Evolutionary conservation across 176 grass and related monocot species (phyloP).

Genomic region (Neostapfia colusana): DNA sequence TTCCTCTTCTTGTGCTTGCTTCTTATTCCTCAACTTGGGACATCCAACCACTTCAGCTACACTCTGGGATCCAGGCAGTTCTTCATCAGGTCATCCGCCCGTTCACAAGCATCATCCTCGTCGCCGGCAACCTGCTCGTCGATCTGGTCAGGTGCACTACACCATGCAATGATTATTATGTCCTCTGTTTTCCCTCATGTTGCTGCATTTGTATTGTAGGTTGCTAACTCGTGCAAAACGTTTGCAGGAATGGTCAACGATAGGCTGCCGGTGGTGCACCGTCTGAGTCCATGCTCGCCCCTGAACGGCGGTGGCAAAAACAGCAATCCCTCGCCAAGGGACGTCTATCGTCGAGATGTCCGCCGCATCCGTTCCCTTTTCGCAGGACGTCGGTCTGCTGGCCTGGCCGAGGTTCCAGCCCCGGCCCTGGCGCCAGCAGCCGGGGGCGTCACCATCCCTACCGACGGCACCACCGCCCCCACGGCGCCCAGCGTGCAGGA

Average conservation of each 20-base stretch:
- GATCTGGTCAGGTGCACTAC: neutral
- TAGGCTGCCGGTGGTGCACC: neutral
- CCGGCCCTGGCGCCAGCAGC: neutral
- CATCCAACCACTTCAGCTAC: neutral
- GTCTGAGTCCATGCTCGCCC: neutral
- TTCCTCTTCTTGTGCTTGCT: neutral
- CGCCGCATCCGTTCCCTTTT: slow-evolving; percentile 1
- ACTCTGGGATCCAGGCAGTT: neutral
- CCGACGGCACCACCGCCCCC: neutral
- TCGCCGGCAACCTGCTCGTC: neutral
- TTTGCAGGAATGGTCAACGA: neutral
- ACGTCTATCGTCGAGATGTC: neutral
- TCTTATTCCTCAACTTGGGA: neutral
- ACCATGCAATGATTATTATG: too few relatives aligned
- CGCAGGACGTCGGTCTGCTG: neutral
- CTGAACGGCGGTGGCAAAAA: neutral
- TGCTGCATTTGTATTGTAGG: too few relatives aligned
- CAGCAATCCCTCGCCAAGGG: neutral
- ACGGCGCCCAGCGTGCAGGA: slow-evolving; percentile 17
- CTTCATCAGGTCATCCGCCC: neutral
- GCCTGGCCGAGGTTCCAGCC: neutral
- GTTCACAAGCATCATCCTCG: neutral
- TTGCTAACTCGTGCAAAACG: neutral
- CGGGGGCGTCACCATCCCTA: neutral
- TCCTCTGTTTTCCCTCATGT: too few relatives aligned